Base-by-base conservation (phyloP, 164 flowering plant species). In the Stephania cephalantha region DNA sequence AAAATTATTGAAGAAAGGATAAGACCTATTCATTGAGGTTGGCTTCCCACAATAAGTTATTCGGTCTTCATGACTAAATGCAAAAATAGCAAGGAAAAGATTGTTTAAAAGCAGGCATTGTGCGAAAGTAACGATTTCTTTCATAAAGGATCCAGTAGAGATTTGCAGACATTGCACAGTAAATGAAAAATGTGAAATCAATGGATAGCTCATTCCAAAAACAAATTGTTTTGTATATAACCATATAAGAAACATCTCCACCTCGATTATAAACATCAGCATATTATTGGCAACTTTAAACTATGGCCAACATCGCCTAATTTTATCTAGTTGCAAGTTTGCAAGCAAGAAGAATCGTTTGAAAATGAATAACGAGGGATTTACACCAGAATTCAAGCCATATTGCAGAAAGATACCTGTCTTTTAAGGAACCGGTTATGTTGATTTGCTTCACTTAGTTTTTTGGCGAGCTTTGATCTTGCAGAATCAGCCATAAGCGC, bases 381-480 rank as follows among this genome's bases (percentile, higher is more conserved):
- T 35, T 4, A 35, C 42, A 35, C 42, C 42, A 35, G 42, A 35
- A 35, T 35, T 35, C 42, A 35, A 35, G 42, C 42, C 42, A 35
- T 35, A 35, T 35, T 35, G 42, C 42, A 35, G 42, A 35, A 35
- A 79, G 73, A 79, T 46, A 94, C 98, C 95, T 95, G 91, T 64
- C 97, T 86, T 79, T 92, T 95, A 80, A 95, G 91, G 74, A 87
- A 88, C 20, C 97, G 84, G 61, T 91, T 95, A 44, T 91, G 93
- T 77, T 90, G 99, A 84, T 95, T 95, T 61, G 99, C 97, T 85
- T 95, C 97, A 86, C 97, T 91, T 30, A 95, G 84, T 79, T 95
- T 95, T 78, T 71, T 88, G 29, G 81, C 69, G 17, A 95, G 92
- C 80, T 86, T 88, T 68, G 84, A 68, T 83, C 99, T 89, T 77